Evolutionary conservation across 2,329 filamentous ascomycete genomes (phyloP), one percentile per base, ranked within the genome.

Genomic region (Tolypocladium tundrense): DNA sequence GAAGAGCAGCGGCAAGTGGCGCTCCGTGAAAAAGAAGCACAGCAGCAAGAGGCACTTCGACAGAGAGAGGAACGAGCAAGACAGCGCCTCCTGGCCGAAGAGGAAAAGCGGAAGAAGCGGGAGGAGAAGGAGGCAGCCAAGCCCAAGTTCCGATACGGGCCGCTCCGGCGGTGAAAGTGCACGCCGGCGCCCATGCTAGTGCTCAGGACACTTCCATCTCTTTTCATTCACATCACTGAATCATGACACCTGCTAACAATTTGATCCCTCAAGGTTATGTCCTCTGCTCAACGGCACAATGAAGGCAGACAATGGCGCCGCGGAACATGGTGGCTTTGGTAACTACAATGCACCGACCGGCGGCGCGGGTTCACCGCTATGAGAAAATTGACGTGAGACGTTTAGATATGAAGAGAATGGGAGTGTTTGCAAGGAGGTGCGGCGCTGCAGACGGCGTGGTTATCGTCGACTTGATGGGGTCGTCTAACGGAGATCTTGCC

Each of bases 211-310:
- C 39, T 57, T 53, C 19, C 3, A 31, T 48, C 45, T 54, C 33
- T 27, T 33, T 45, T 50, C 19, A 13, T 19, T 11, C 13, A 21
- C 35, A 31, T 19, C 4, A 27, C 21, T 35, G 50, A 24, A 40
- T 37, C 1, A 33, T 27, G 37, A 55, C 40, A 2, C 56, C 55
- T 50, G 60, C 66, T 67, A 62, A 65, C 64, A 13, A n/a, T 10
- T 45, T 42, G 2, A 6, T 58, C 50, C 5, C 33, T 8, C 31
- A 52, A 91, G 87, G 72, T 82, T 92, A 67, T 95, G 90, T 71
- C 90, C 90, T 53, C 79, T 94, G 71, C 86, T 95, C 61, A 95
- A 95, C 69, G 90, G 91, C 56, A 90, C 88, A 39, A 88, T 88
- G 77, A 87, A 88, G 63, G 74, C 77, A 43, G 80, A 82, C 64